A percentile compares a stretch with the other conserved stretches of the same genome.
Conservation (phyloP, 257 asterid genomes). For the Cordia subcordata region DNA sequence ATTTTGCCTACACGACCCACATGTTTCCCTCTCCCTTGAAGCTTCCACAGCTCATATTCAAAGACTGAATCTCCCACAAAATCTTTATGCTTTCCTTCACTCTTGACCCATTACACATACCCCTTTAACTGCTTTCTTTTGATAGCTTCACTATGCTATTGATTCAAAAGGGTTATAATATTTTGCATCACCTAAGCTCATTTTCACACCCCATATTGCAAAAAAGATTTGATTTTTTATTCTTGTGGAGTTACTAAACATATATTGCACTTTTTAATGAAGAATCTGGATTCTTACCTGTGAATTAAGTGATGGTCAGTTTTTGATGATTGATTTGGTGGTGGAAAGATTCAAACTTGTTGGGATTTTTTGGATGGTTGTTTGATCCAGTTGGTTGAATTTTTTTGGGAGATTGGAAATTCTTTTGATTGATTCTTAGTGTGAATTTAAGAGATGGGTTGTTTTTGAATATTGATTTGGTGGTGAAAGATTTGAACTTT, state of each 20-base stretch:
- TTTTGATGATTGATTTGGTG: too few relatives aligned
- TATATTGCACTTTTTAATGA: too few relatives aligned
- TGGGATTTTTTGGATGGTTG: constrained; percentile 2
- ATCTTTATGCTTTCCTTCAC: constrained; percentile 5
- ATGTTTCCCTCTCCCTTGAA: too few relatives aligned
- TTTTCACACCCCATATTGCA: not conserved
- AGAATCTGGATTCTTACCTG: too few relatives aligned
- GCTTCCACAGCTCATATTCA: not conserved
- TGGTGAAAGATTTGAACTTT: constrained; percentile 15
- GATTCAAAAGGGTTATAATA: not conserved
- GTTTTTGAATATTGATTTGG: constrained; percentile 22
- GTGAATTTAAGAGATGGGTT: constrained; percentile 21
- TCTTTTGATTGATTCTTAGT: constrained; percentile 19
- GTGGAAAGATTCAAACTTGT: not conserved
- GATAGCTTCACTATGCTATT: not conserved
- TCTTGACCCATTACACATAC: not conserved
- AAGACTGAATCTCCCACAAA: not conserved
- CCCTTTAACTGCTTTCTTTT: not conserved
- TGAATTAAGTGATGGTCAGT: too few relatives aligned
- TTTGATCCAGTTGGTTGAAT: constrained; percentile 18
- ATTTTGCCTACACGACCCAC: too few relatives aligned
- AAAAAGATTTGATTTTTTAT: too few relatives aligned
- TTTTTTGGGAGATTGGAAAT: constrained; percentile 9
- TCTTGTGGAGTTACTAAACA: not conserved
- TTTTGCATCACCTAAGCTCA: not conserved